Evolutionary conservation across 108 stramenopile species (phyloP).

Genomic region (Nitzschia palea): DNA sequence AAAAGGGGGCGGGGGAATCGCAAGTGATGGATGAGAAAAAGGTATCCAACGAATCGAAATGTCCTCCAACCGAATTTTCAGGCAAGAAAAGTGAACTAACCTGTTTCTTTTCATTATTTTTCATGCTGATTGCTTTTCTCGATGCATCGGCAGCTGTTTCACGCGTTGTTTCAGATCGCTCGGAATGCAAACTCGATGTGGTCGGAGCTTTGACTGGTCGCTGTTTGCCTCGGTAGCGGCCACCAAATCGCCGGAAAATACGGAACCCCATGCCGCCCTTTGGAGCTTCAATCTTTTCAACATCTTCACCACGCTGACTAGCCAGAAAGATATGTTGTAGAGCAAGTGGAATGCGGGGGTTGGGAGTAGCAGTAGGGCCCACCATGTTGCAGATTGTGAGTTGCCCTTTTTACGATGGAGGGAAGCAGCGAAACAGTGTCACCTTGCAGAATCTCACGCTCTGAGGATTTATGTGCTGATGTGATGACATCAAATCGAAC

Average conservation of each 20-base stretch:
- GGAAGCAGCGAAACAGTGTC: no score
- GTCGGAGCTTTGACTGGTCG: conserved; percentile 2
- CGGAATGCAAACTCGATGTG: background rate
- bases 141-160: conserved; percentile 20
- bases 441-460: no score
- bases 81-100: no score
- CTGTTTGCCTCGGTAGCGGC: background rate
- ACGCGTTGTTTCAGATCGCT: background rate
- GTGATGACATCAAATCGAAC: no score
- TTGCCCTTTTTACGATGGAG: no score
- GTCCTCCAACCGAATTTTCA: no score
- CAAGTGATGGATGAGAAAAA: no score
- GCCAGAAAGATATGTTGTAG: conserved; percentile 36
- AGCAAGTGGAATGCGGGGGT: conserved; percentile 25
- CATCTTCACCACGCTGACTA: conserved; percentile 33
- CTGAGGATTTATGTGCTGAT: no score
- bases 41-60: no score
- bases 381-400: no score
- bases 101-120: no score
- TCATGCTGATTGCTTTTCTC: conserved; percentile 9
- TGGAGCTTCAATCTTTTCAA: conserved; percentile 23
- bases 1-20: no score
- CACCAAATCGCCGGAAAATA: conserved; percentile 8
- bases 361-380: background rate
- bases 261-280: conserved; percentile 7